These are phyloP conservation scores for Sisymbrium irio DNA, from an alignment of 345 rosid species.

Conservation along the genomic window DNA sequence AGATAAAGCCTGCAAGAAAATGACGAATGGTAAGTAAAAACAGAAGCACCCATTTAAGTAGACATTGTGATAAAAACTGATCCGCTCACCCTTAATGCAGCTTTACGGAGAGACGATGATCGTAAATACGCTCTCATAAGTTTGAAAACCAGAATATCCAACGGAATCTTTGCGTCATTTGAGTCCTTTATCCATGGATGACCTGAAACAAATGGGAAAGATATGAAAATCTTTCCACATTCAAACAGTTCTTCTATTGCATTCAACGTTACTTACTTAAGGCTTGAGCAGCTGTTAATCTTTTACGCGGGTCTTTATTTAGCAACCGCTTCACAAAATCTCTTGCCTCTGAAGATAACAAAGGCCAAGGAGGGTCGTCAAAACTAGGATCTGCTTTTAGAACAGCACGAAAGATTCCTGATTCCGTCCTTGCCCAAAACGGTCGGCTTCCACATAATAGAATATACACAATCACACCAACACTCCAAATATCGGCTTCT, in stretches of 20 bases:
- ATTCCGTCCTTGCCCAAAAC: slow-evolving; percentile 95
- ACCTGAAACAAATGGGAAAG: slow-evolving; percentile 43
- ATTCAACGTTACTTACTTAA: slow-evolving; percentile 53
- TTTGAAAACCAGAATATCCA: slow-evolving; percentile 74
- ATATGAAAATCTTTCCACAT: slow-evolving; percentile 2
- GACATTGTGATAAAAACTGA: not conserved
- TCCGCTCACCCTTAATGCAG: slow-evolving; percentile 81
- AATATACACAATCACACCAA: slow-evolving; percentile 93
- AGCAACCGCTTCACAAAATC: slow-evolving; percentile 83
- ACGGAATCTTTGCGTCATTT: slow-evolving; percentile 55
- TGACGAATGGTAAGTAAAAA: slow-evolving; percentile 5
- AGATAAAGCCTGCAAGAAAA: slow-evolving; percentile 71
- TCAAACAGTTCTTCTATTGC: not conserved
- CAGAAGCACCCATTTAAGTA: not conserved
- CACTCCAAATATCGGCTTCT: slow-evolving; percentile 97
- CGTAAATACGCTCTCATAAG: slow-evolving; percentile 83
- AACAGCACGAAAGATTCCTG: slow-evolving; percentile 93
- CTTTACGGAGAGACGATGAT: slow-evolving; percentile 86
- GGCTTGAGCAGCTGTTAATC: slow-evolving; percentile 98
- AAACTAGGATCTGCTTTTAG: slow-evolving; percentile 92
- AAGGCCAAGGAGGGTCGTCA: slow-evolving; percentile 91
- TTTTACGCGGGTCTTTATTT: slow-evolving; percentile 91
- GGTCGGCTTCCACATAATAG: slow-evolving; percentile 95
- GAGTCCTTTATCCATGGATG: slow-evolving; percentile 84
- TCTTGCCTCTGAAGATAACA: slow-evolving; percentile 78